Base-by-base conservation (phyloP, 768 basidiomycete genomes). In the Polyporus arcularius region DNA sequence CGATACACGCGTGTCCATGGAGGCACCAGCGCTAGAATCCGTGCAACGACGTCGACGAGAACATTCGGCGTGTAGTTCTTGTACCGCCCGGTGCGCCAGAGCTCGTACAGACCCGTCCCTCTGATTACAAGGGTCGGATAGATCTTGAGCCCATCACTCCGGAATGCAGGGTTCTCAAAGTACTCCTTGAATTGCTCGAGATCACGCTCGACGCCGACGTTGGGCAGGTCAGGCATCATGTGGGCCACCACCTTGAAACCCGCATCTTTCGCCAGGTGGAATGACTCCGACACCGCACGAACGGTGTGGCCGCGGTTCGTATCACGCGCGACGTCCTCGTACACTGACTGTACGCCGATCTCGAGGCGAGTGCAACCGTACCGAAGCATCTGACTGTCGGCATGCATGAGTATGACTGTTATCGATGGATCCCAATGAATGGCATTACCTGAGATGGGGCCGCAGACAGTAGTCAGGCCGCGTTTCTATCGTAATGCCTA, bases 61-160 rank as follows among this genome's bases (percentile, higher is more conserved):
- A 98, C 94, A 68, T 98, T 98, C n/a, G 97, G 93, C 9, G 96
- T 97, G 73, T 99, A 99, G 72, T 99, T 99, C 78, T 97, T 98
- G 75, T 98, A 98, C 70, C 92, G 82, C n/a, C 94, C 94, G 35
- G 95, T 96, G 63, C 93, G 80, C 96, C 96, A 98, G 31, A 98
- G 80, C 73, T 98, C 96, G 70, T 98, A 98, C 65, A 96, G 73
- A 10, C 95, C 95, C 0, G 97, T 99, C 21, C 97, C 97, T 26
- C 97, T 86, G 72, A 99, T 99, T 54, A 99, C 97, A 52, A 99
- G 78, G 0, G 97, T 99, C 32, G 97, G 97, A 76, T 99, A 99
- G 54, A 99, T 94, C 76, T 99, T 99, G 56, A 99, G 80, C 1
- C 97, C 97, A 70, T 99, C 97, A 53, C 94, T 95, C 63, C 97